Evolutionary conservation across 495 filamentous ascomycete species (phyloP), one percentile per base, ranked within the genome.

Genomic region (Tuber borchii): DNA sequence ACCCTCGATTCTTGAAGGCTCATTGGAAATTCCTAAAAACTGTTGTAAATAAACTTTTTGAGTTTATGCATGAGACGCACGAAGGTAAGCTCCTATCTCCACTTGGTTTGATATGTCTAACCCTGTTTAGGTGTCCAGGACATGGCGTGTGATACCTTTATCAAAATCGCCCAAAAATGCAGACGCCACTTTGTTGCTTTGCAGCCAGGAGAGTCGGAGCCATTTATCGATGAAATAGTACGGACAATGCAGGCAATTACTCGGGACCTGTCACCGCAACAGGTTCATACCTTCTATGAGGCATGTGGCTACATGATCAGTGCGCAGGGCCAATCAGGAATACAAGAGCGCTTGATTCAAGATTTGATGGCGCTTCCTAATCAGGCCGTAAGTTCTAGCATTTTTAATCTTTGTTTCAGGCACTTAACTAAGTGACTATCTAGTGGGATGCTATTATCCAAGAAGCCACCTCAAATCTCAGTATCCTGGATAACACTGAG

Each of bases 11-110:
- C 85, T 86, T 99, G 80, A 99, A 99, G 84, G 95, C 95, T 0
- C 95, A 99, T 83, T 99, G 95, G 95, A 99, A 99, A 84, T 99
- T 99, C 86, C 86, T 99, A 79, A 99, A 99, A 88, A 99, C 95
- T 10, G 95, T 99, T 34, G 95, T 99, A 79, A 99, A 98, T 86
- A 99, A 99, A 86, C 89, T 99, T 19, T 99, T 99, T 81, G 95
- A 99, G 85, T 99, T 99, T 83, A 99, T 99, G 95, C 95, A 99
- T 84, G 95, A 99, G 83, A 98, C 95, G 7, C 95, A 99, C 83
- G 95, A 99, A 88, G 95, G 93, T 90, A 82, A 81, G 87, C 84
- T 72, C 20, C 51, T 70, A 19, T 71, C 80, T 80, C 74, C 79
- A 48, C 46, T 16, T 34, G 39, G 16, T 48, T 48, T 51, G 44